Base-by-base conservation (phyloP, 345 rosid species). In the Aquilaria malaccensis region DNA sequence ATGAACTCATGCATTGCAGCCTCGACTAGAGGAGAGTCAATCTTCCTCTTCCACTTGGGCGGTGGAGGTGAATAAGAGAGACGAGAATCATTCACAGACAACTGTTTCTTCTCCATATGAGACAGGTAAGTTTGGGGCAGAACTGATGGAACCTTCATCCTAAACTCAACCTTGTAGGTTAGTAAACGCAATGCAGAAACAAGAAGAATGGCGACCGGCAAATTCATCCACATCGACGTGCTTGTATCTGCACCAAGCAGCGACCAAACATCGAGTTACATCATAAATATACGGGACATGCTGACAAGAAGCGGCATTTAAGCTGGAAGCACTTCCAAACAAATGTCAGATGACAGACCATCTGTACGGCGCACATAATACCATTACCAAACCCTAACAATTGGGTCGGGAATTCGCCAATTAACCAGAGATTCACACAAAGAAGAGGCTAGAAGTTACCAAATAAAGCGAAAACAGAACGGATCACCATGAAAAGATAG, bases 211-310 rank as follows among this genome's bases (percentile, higher is more conserved):
- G 96, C 84, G 55, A 88, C 74, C 11, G 97, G 97, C 29, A 86
- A 64, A 76, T 91, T 91, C 84, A 86, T 76, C 96, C 82, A 83
- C 97, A 88, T 84, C 45, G 89, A 86, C 33, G 83, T 80, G 70
- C 97, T 88, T 12, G 94, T 84, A 83, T 88, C 97, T 88, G 84
- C 69, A 63, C 43, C 56, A 30, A 53, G 10, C 32, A 53, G 33
- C 13, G 11, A 53, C 31, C n/a, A 49, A 49, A 5, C 22, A 10
- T 12, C 22, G 13, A n/a, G n/a, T 10, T 6, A 13, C 22, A 51
- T 15, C 56, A 53, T 15, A 12, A 15, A 15, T 9, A 9, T 15
- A 2, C 31, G 11, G 43, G 43, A 37, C 43, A 37, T 3, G 43
- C 43, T 3, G 7, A 7, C 3, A 37, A 37, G 3, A 37, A 37